These are phyloP conservation scores for Allantophomopsis lycopodina DNA, from an alignment of 2,329 filamentous ascomycete species.

Conservation along the genomic window DNA sequence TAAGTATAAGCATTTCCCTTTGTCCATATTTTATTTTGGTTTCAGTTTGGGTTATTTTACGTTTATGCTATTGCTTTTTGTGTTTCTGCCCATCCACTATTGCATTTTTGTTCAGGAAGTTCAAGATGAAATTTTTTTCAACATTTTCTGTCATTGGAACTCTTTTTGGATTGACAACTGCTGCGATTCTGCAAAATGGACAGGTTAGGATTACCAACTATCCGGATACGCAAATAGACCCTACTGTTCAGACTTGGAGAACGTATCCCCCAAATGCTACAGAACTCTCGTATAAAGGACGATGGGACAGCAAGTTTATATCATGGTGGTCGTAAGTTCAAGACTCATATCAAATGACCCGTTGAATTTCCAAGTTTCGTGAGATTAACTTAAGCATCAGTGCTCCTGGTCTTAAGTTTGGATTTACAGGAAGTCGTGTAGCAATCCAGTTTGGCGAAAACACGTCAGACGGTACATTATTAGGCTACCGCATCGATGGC, in stretches of 20 bases:
- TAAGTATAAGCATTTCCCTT: no score
- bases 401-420: constrained; percentile 12
- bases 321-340: constrained; percentile 43
- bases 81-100: no score
- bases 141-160: neutral
- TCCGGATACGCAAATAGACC: constrained; percentile 24
- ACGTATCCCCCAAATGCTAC: constrained; percentile 34
- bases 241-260: constrained; percentile 23
- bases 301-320: constrained; percentile 45
- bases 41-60: no score
- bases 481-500: constrained; percentile 43
- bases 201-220: constrained; percentile 26
- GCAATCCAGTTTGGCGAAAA: constrained; percentile 11
- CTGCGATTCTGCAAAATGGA: neutral
- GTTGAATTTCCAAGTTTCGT: neutral
- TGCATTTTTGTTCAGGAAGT: no score
- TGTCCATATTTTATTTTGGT: no score
- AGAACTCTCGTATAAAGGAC: constrained; percentile 46
- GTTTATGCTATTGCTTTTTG: no score
- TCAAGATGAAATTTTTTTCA: no score
- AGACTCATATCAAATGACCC: neutral
- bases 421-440: constrained; percentile 11
- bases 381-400: neutral
- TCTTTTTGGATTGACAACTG: neutral
- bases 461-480: constrained; percentile 23